phyloP scores from a whole-genome alignment of 2,329 filamentous ascomycete species.

The Botrytis porri region DNA sequence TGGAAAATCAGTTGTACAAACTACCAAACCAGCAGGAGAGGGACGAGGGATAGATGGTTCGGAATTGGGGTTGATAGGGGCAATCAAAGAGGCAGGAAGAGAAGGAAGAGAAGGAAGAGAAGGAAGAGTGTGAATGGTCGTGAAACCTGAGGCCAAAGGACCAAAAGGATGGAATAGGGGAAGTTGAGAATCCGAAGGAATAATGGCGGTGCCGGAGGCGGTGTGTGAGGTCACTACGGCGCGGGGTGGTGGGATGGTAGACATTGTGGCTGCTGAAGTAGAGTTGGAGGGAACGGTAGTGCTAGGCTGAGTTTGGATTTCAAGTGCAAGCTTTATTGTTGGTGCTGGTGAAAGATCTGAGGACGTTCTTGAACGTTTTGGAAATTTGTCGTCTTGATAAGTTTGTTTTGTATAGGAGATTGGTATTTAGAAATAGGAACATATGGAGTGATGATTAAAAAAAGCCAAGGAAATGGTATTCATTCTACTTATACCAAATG shows the following conservation, averaged over 20 bases:
- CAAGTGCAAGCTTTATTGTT: neutral
- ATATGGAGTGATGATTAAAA: neutral
- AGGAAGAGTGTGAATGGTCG: slow-evolving; percentile 36
- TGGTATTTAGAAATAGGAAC: neutral
- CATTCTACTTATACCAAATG: neutral
- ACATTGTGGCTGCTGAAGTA: neutral
- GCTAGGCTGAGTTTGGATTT: neutral
- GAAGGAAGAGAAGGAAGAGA: slow-evolving; percentile 35
- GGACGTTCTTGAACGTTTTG: neutral
- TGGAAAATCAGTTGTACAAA: slow-evolving; percentile 32
- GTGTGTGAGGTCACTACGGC: slow-evolving; percentile 38
- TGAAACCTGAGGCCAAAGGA: slow-evolving; percentile 36
- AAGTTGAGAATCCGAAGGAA: slow-evolving; percentile 35
- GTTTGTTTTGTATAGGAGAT: neutral
- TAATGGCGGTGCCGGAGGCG: slow-evolving; percentile 37
- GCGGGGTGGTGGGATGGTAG: slow-evolving; percentile 26
- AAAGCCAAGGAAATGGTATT: neutral
- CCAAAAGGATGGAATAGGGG: slow-evolving; percentile 38
- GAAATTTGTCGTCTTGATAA: neutral
- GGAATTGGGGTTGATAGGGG: neutral
- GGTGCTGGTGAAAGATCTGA: neutral
- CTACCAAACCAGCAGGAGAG: slow-evolving; percentile 40
- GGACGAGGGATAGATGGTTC: slow-evolving; percentile 35
- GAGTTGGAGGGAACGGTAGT: too few species aligned
- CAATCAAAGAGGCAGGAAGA: slow-evolving; percentile 38